Conservation (phyloP, 139 green algal genomes). For the Nannochloris sp. region DNA sequence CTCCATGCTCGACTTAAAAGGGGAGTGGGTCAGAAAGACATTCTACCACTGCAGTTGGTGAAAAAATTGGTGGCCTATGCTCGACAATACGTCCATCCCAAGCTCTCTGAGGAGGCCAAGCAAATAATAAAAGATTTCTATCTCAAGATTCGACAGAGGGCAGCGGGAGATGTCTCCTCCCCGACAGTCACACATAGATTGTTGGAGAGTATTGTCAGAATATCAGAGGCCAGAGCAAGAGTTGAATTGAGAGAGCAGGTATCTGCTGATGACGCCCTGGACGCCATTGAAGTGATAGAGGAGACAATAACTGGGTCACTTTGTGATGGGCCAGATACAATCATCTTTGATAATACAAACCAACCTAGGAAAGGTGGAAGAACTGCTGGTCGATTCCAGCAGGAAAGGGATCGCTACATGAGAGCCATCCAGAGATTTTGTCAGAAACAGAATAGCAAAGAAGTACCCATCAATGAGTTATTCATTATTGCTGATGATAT, state of each 20-base stretch:
- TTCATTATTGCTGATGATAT: constrained; percentile 48
- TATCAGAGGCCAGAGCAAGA: constrained; percentile 79
- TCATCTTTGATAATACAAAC: constrained; percentile 37
- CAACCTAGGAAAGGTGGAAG: constrained; percentile 7
- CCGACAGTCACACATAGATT: constrained; percentile 53
- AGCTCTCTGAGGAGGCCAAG: constrained; percentile 37
- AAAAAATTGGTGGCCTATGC: constrained; percentile 91
- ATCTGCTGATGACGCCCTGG: constrained; percentile 58
- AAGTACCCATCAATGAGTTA: constrained; percentile 19
- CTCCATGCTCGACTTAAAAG: constrained; percentile 14
- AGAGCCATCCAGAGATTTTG: constrained; percentile 32
- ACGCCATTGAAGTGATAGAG: constrained; percentile 69
- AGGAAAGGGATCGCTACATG: constrained; percentile 59
- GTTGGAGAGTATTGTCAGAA: constrained; percentile 84
- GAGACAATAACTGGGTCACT: constrained; percentile 45
- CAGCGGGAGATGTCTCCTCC: constrained; percentile 6
- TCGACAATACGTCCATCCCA: constrained; percentile 59
- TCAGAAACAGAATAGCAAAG: constrained; percentile 13
- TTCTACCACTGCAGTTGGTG: constrained; percentile 63
- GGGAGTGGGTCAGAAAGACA: constrained; percentile 20
- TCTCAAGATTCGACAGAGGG: constrained; percentile 17
- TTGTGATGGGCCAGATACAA: constrained; percentile 20
- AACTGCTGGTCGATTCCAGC: constrained; percentile 32
- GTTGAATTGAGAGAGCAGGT: constrained; percentile 69
- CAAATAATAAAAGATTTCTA: constrained; percentile 26